Evolutionary conservation across 2,329 filamentous ascomycete genomes (phyloP), one percentile per base, ranked within the genome.

Genomic region (Teratosphaeria pseudoeucalypti): DNA sequence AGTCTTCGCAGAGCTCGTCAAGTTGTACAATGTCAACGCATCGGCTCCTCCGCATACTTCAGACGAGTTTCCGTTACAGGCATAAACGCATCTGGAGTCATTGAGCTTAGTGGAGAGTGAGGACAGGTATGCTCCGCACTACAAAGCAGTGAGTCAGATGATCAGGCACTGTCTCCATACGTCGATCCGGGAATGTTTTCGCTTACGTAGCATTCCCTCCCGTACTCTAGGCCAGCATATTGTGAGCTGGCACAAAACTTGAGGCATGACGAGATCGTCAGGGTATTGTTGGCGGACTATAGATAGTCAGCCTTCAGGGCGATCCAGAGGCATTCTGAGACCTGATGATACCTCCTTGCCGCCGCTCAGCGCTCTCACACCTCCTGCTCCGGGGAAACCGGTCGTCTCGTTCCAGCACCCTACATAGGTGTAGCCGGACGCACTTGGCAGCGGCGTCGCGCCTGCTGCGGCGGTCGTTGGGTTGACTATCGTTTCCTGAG

Each of bases 321-420:
- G n/a, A 49, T 49, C 7, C 26, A 14, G 11, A 49, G 43, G 43
- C n/a, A 10, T 23, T n/a, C n/a, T 19, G 23, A 23, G 16, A 23
- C n/a, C 19, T 11, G n/a, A 49, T 11, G 16, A 27, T 55, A 64
- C 61, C 3, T 6, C 34, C 34, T 56, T 74, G 54, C 78, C 78
- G 54, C 73, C 76, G 23, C 71, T 64, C 4, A 85, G 73, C 16
- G 82, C 80, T 65, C 75, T 77, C 55, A 61, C 68, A 54, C 73
- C 73, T 32, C 73, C 73, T 14, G 80, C 66, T 47, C 73, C 72
- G 2, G 59, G 27, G 34, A 67, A 54, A 14, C 60, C 58, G n/a
- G 75, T 78, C 2, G 82, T 83, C 67, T 85, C 82, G 65, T 82
- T 82, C 73, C 73, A 84, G 73, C 83, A 85, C 59, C 82, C 82